Percentiles rank a stretch among this genome's conserved stretches.
Conservation (phyloP, 345 rosid genomes). For the Capsella bursapastoris region DNA sequence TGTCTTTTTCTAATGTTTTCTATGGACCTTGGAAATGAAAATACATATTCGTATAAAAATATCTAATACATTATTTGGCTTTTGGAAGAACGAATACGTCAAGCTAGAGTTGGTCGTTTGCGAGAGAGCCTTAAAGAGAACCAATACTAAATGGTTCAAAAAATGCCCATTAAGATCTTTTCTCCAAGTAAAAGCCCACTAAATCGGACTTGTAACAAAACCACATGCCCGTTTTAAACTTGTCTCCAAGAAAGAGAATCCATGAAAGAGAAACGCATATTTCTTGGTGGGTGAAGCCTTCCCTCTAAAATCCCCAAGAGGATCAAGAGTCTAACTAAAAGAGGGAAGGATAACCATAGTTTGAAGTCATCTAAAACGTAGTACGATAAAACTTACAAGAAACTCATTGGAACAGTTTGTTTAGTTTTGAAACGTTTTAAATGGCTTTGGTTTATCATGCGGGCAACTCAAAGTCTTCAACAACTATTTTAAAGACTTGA, state of each 20-base stretch:
- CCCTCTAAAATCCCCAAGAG: too few species aligned
- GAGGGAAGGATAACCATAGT: not conserved
- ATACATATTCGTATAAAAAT: not conserved
- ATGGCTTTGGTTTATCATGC: not conserved
- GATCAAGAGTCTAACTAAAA: not conserved
- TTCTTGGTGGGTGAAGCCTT: too few species aligned
- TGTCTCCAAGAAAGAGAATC: too few species aligned
- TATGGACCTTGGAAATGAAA: not conserved
- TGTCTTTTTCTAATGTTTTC: not conserved
- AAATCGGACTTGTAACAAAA: too few species aligned
- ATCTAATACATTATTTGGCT: not conserved
- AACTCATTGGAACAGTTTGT: conserved; percentile 9
- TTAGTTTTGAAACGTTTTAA: not conserved
- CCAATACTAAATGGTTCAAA: not conserved
- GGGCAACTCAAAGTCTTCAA: conserved; percentile 19
- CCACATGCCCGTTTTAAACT: too few species aligned
- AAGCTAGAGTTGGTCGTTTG: not conserved
- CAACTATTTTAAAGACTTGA: conserved; percentile 9
- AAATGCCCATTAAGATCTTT: not conserved
- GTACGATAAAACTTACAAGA: not conserved
- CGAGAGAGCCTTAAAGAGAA: not conserved
- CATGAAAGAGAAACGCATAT: too few species aligned
- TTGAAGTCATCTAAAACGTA: conserved; percentile 4
- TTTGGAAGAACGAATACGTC: not conserved
- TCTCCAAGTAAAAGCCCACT: not conserved